Conservation (phyloP, 2,329 filamentous ascomycete genomes). For the Macrophomina pseudophaseolina region DNA sequence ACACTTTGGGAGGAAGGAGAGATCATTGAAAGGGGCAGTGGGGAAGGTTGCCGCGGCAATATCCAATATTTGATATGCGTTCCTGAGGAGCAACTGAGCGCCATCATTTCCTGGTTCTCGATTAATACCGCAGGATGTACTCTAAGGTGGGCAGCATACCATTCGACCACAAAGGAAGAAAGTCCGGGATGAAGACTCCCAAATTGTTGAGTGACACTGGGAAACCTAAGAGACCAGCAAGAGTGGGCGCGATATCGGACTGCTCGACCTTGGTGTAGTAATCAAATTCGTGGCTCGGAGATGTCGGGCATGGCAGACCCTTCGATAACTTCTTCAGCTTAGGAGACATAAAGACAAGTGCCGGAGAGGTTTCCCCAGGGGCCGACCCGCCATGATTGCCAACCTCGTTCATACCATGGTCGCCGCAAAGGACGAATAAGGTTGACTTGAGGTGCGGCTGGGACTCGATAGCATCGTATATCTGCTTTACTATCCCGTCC, state of each 20-base stretch:
- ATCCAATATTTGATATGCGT: conserved; percentile 78
- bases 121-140: background rate
- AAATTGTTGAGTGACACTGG: conserved; percentile 89
- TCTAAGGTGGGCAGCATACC: conserved; percentile 47
- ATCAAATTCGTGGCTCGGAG: conserved; percentile 71
- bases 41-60: conserved; percentile 78
- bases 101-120: conserved; percentile 56
- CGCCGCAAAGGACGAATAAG: conserved; percentile 84
- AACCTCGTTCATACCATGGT: conserved; percentile 99
- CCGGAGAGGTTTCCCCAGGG: conserved; percentile 90
- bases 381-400: conserved; percentile 96
- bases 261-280: conserved; percentile 90
- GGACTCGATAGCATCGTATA: conserved; percentile 77
- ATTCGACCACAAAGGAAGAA: conserved; percentile 76
- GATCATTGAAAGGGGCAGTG: conserved; percentile 54
- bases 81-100: conserved; percentile 73
- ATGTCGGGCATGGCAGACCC: conserved; percentile 57
- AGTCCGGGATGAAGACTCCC: conserved; percentile 80
- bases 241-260: conserved; percentile 88
- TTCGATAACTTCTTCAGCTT: conserved; percentile 68
- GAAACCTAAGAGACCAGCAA: conserved; percentile 85
- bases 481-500: conserved; percentile 77
- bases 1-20: conserved; percentile 30
- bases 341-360: conserved; percentile 87
- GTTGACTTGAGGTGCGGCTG: conserved; percentile 75